These are phyloP conservation scores for Leccinum boreale DNA, from an alignment of 768 basidiomycete species.

Conservation along the genomic window DNA sequence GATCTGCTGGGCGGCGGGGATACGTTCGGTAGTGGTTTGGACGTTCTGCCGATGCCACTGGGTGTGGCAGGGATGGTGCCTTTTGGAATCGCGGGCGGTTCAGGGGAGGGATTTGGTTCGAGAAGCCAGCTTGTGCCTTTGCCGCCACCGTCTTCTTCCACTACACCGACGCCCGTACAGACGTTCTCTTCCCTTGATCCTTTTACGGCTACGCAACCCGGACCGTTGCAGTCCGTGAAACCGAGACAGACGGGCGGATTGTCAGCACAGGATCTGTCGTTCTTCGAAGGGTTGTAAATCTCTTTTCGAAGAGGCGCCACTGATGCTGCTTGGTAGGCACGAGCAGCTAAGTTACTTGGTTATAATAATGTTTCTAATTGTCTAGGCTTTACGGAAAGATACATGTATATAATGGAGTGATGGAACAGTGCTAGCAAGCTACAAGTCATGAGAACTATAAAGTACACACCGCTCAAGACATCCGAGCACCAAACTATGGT, in stretches of 20 bases:
- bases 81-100: not conserved
- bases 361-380: not conserved
- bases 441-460: not conserved
- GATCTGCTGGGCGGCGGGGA: constrained; percentile 20
- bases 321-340: not conserved
- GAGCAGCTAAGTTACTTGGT: not conserved
- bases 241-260: constrained; percentile 48
- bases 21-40: not conserved
- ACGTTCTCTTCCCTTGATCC: not conserved
- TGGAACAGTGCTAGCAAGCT: not conserved
- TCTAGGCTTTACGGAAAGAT: not conserved
- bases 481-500: not conserved
- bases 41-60: not conserved
- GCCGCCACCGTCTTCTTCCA: constrained; percentile 7
- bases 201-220: constrained; percentile 7
- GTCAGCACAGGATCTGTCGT: constrained; percentile 81
- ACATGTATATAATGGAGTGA: not conserved
- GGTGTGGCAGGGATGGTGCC: not conserved
- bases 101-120: constrained; percentile 2
- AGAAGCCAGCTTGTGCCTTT: constrained; percentile 18
- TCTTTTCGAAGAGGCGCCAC: not conserved
- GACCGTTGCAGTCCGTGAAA: constrained; percentile 11
- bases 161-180: constrained; percentile 15
- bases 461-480: not conserved
- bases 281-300: constrained; percentile 72